A percentile compares a stretch with the other conserved stretches of the same genome.
phyloP scores from a whole-genome alignment of 1,284 basidiomycete species.

The Grifola frondosa region DNA sequence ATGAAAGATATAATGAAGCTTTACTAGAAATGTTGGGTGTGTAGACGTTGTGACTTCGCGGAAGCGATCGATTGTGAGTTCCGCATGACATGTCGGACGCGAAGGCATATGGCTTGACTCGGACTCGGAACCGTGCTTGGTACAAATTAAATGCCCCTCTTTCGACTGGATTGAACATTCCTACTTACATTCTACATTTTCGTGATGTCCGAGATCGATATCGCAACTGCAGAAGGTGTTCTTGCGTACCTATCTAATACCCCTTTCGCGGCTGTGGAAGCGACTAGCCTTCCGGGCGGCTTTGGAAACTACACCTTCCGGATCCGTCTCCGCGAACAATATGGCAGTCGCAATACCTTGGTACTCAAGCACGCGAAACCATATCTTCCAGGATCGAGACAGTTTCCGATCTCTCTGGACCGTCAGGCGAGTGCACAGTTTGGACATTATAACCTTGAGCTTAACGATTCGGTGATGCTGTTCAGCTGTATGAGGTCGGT shows the following conservation, averaged over 20 bases:
- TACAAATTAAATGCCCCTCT: too few relatives aligned
- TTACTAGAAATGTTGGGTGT: too few relatives aligned
- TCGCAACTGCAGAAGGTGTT: slow-evolving; percentile 38
- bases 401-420: slow-evolving; percentile 39
- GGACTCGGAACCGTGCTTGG: too few relatives aligned
- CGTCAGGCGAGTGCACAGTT: slow-evolving; percentile 48
- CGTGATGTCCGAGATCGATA: slow-evolving; percentile 24
- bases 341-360: slow-evolving; percentile 42
- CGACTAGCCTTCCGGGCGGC: slow-evolving; percentile 47
- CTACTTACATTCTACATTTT: too few relatives aligned
- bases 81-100: too few relatives aligned
- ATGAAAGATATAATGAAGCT: too few relatives aligned
- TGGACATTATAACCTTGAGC: neutral
- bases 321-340: slow-evolving; percentile 38
- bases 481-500: slow-evolving; percentile 47
- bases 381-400: slow-evolving; percentile 31
- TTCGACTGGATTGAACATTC: too few relatives aligned
- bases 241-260: slow-evolving; percentile 38
- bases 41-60: too few relatives aligned
- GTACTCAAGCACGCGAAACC: slow-evolving; percentile 58
- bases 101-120: too few relatives aligned
- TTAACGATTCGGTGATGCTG: neutral
- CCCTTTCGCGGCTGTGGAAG: slow-evolving; percentile 37
- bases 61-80: too few relatives aligned
- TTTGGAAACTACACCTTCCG: slow-evolving; percentile 54